Evolutionary conservation across 2,329 filamentous ascomycete genomes (phyloP).

Genomic region (Ceratocystis ficicola): DNA sequence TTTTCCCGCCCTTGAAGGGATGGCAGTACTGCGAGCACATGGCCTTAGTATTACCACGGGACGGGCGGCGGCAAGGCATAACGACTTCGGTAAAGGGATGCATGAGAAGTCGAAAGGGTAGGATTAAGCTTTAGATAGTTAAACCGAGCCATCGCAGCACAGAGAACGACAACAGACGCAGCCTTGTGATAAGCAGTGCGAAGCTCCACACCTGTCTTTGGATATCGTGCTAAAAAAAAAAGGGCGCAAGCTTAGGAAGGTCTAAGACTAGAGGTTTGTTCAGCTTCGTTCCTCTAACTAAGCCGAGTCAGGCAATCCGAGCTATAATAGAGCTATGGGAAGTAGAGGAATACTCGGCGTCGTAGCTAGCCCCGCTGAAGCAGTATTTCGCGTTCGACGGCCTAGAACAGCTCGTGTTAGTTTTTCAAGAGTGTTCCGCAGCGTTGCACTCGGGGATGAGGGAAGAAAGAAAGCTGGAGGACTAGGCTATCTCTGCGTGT

Average conservation of each 20-base stretch:
- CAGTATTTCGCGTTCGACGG: too few species aligned
- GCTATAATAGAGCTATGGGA: too few species aligned
- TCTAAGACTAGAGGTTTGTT: too few species aligned
- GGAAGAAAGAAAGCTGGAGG: too few species aligned
- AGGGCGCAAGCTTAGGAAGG: too few species aligned
- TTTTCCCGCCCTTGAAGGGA: background rate
- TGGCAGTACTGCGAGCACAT: background rate
- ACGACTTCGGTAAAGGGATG: slow-evolving; percentile 1
- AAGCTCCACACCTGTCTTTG: too few species aligned
- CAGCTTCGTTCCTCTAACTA: too few species aligned
- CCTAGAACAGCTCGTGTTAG: too few species aligned
- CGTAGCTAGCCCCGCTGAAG: too few species aligned
- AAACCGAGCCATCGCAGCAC: background rate
- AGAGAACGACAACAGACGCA: background rate
- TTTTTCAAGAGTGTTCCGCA: background rate
- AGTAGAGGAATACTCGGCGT: too few species aligned
- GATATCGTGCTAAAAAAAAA: too few species aligned
- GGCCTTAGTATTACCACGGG: background rate
- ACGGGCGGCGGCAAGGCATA: background rate
- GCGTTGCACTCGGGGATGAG: background rate
- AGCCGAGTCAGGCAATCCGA: too few species aligned
- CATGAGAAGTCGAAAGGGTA: background rate
- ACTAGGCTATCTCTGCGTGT: background rate
- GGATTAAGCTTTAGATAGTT: background rate
- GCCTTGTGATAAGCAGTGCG: background rate